Percentiles rank a stretch among this genome's conserved stretches.
Evolutionary conservation across 2,329 filamentous ascomycete genomes (phyloP).

Genomic region (Calonectria henricotiae): DNA sequence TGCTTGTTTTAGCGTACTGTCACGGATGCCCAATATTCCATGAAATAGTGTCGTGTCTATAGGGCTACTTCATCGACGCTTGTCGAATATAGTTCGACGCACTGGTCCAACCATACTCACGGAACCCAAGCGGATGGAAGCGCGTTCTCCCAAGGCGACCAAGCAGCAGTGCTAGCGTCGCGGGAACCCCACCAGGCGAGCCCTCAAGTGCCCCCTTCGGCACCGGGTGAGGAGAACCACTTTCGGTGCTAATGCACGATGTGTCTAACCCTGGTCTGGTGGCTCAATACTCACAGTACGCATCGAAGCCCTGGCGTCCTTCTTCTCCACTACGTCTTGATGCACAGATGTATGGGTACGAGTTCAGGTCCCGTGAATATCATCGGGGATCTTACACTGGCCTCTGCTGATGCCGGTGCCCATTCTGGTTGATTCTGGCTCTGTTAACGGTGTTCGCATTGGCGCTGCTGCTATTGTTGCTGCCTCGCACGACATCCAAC

Average conservation of each 20-base stretch:
- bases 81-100: conserved; percentile 39
- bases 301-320: conserved; percentile 31
- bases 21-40: conserved; percentile 5
- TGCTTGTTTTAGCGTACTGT: conserved; percentile 12
- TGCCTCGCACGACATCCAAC: conserved; percentile 22
- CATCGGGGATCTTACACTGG: conserved; percentile 29
- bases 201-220: conserved; percentile 40
- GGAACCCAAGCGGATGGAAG: conserved; percentile 20
- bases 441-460: not conserved
- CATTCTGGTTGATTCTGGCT: conserved; percentile 4
- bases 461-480: conserved; percentile 20
- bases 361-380: conserved; percentile 38
- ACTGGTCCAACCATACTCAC: conserved; percentile 33
- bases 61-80: conserved; percentile 11
- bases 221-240: conserved; percentile 46
- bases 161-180: conserved; percentile 44
- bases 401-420: conserved; percentile 18
- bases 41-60: conserved; percentile 25
- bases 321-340: conserved; percentile 12
- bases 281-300: conserved; percentile 33
- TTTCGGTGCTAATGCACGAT: conserved; percentile 52
- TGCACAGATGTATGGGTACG: conserved; percentile 28
- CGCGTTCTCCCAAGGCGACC: conserved; percentile 30
- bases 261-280: conserved; percentile 51
- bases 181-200: conserved; percentile 34